Conservation (phyloP, 75 land plant species). For the Sequoiadendron giganteum region DNA sequence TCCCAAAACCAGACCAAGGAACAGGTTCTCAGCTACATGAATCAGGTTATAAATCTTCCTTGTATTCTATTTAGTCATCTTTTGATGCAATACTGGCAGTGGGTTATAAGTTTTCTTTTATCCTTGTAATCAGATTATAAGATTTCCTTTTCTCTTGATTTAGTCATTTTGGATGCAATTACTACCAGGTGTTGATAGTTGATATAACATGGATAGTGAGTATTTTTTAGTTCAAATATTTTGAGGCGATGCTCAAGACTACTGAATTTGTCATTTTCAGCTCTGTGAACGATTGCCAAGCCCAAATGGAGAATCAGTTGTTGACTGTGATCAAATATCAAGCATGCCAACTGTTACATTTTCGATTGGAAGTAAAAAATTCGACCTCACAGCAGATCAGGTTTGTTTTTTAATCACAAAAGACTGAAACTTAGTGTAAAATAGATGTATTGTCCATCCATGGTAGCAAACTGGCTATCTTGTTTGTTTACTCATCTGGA, state of each 20-base stretch:
- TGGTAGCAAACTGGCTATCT: neutral
- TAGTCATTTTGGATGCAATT: neutral
- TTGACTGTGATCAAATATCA: conserved; percentile 37
- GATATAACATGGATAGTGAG: neutral
- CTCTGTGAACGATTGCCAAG: conserved; percentile 55
- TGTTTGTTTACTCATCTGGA: neutral
- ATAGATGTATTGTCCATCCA: neutral
- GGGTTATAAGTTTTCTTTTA: conserved; percentile 34
- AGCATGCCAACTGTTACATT: conserved; percentile 44
- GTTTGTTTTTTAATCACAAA: conserved; percentile 15
- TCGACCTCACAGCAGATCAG: conserved; percentile 47
- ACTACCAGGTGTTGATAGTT: neutral
- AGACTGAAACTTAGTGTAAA: neutral
- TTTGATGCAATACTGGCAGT: conserved; percentile 60
- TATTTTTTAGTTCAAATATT: neutral
- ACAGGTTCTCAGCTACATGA: conserved; percentile 47
- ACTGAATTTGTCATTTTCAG: conserved; percentile 15
- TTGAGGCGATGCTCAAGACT: neutral
- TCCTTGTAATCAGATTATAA: conserved; percentile 43
- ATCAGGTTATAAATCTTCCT: conserved; percentile 42
- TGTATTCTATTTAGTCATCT: neutral
- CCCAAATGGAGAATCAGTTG: conserved; percentile 53
- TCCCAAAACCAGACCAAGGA: conserved; percentile 48
- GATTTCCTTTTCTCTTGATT: neutral
- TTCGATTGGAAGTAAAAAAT: conserved; percentile 37